phyloP scores from a whole-genome alignment of 2,329 filamentous ascomycete species.

The Stachybotrys elegans region DNA sequence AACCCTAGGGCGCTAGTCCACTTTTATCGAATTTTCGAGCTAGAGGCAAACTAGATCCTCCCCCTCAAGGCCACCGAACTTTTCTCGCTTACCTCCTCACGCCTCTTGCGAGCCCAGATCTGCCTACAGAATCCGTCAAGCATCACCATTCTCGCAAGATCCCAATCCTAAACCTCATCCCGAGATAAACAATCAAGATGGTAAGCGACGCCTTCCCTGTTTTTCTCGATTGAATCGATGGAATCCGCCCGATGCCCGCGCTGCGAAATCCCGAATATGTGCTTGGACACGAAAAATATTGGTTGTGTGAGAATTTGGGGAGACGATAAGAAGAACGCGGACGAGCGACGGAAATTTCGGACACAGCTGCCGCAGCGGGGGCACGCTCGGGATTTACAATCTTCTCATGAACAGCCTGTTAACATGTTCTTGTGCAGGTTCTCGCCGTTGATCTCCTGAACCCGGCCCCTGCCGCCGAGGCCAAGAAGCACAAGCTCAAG shows the following conservation, averaged over 20 bases:
- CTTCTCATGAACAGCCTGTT: conserved; percentile 22
- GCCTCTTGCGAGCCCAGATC: conserved; percentile 49
- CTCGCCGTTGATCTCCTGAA: conserved; percentile 99
- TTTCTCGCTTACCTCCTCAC: conserved; percentile 43
- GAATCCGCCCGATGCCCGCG: no score
- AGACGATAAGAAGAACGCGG: conserved; percentile 10
- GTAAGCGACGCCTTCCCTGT: conserved; percentile 43
- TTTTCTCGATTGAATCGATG: conserved; percentile 7
- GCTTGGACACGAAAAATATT: conserved; percentile 5
- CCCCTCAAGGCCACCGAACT: conserved; percentile 38
- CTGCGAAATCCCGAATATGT: no score
- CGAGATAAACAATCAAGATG: conserved; percentile 60
- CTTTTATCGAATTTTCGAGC: conserved; percentile 32
- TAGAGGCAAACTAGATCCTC: conserved; percentile 26
- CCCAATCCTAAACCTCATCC: conserved; percentile 32
- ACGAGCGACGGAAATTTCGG: conserved; percentile 12
- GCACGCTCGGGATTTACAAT: conserved; percentile 10
- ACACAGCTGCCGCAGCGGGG: conserved; percentile 7
- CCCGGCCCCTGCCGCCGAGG: conserved; percentile 95
- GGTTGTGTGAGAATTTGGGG: conserved; percentile 11
- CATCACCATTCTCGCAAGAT: conserved; percentile 42
- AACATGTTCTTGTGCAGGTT: conserved; percentile 63
- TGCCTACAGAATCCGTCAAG: conserved; percentile 51
- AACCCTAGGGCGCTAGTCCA: conserved; percentile 34
- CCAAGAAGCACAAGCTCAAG: conserved; percentile 99